Base-by-base conservation (phyloP, 2,329 filamentous ascomycete genomes). In the Penicillium hordei region DNA sequence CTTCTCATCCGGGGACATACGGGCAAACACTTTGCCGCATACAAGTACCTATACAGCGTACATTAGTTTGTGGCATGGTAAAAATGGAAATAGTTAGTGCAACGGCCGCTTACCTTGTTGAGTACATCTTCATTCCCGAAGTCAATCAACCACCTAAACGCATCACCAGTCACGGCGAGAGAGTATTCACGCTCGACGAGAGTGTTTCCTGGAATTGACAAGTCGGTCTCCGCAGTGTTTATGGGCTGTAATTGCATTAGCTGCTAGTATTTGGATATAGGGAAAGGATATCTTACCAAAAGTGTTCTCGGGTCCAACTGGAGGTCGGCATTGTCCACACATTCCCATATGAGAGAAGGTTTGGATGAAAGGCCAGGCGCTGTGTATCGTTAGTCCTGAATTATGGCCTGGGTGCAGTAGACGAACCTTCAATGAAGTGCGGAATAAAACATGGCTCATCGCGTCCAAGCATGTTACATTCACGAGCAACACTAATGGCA, bases 1-100 rank as follows among this genome's bases (percentile, higher is more conserved):
- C 74, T 99, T 99, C 75, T 99, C 94, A 71, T 99, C 95, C 0
- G 94, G 95, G 1, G 93, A 97, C 94, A 99, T 99, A 66, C 94
- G 89, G 4, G 94, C 95, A 75, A 96, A 99, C 1, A 99, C 91
- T 74, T 94, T 93, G 27, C 93, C 93, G 53, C 85, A 85, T 36
- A 96, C 88, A 54, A 99, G 89, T 87, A 97, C 93, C 81, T 94
- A 48, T 17, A 43, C 19, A 13, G 34, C 12, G 13, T 21, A 25
- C 19, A 19, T 62, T 12, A 57, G 52, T 31, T 39, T 48, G n/a
- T 21, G 5, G 6, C 21, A 25, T 29, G 38, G 25, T 27, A 27
- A 19, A 23, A 23, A 42, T 29, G 15, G 27, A n/a, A 23, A 17
- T 15, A 21, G 17, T 42, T 5, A 46, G 34, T 25, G 19, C n/a